Conservation (phyloP, 179 eudicot species). For the Heliamphora pulchella region DNA sequence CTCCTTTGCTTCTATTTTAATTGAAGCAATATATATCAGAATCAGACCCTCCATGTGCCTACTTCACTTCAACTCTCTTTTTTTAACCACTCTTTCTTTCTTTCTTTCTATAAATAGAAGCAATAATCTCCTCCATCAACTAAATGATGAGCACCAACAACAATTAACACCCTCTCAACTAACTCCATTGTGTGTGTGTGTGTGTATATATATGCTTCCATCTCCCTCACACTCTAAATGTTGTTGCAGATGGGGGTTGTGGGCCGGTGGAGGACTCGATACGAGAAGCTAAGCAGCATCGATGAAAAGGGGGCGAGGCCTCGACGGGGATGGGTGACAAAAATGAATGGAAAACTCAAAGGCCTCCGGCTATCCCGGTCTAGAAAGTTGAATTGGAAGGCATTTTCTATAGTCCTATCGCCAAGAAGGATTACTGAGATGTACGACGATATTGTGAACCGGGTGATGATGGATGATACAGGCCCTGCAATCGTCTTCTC, state of each 20-base stretch:
- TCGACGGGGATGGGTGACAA: constrained; percentile 26
- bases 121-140: neutral
- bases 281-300: constrained; percentile 26
- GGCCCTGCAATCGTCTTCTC: constrained; percentile 30
- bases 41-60: constrained; percentile 9
- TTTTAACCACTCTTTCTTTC: neutral
- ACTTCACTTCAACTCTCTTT: neutral
- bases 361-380: constrained; percentile 28
- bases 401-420: constrained; percentile 22
- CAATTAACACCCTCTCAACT: neutral
- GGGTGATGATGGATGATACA: constrained; percentile 27
- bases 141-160: neutral
- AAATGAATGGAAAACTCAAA: constrained; percentile 25
- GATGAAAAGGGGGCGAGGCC: constrained; percentile 21
- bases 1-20: constrained; percentile 2
- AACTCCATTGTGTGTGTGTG: neutral
- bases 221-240: neutral
- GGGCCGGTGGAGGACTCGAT: constrained; percentile 19
- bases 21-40: constrained; percentile 7
- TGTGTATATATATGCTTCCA: neutral
- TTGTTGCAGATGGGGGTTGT: constrained; percentile 17
- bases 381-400: constrained; percentile 36
- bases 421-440: constrained; percentile 31
- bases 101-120: neutral
- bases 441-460: constrained; percentile 22